These are phyloP conservation scores for Talaromyces sp. DNA, from an alignment of 2,329 filamentous ascomycete species.

Conservation along the genomic window DNA sequence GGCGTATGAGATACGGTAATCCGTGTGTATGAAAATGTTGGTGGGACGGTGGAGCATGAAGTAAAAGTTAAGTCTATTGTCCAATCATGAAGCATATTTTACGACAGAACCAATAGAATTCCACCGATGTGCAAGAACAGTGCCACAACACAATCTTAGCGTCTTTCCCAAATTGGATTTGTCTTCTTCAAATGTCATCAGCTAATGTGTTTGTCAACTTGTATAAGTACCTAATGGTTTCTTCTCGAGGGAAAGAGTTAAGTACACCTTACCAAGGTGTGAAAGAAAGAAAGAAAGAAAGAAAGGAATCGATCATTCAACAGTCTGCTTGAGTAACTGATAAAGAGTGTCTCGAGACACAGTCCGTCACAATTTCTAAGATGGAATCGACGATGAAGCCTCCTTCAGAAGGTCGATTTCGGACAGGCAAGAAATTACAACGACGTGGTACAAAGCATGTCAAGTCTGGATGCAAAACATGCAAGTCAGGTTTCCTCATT, in stretches of 20 bases:
- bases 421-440: not conserved
- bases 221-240: not conserved
- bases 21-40: not conserved
- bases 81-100: not conserved
- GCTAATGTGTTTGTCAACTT: not conserved
- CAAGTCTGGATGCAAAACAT: conserved; percentile 13
- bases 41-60: not conserved
- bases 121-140: not conserved
- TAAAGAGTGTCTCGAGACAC: not conserved
- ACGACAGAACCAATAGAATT: not conserved
- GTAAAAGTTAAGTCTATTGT: not conserved
- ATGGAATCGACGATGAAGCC: not conserved
- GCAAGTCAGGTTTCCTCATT: conserved; percentile 7
- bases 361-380: not conserved
- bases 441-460: conserved; percentile 1
- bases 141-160: not conserved
- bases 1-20: not conserved
- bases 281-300: not conserved
- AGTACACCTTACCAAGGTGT: not conserved
- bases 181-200: not conserved
- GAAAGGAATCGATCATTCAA: not conserved
- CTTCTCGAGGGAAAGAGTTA: not conserved
- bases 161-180: not conserved
- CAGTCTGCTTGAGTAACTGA: too few relatives aligned
- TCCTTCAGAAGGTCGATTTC: not conserved